Base-by-base conservation (phyloP, 129 eudicot species). In the Flaveria sonorensis region DNA sequence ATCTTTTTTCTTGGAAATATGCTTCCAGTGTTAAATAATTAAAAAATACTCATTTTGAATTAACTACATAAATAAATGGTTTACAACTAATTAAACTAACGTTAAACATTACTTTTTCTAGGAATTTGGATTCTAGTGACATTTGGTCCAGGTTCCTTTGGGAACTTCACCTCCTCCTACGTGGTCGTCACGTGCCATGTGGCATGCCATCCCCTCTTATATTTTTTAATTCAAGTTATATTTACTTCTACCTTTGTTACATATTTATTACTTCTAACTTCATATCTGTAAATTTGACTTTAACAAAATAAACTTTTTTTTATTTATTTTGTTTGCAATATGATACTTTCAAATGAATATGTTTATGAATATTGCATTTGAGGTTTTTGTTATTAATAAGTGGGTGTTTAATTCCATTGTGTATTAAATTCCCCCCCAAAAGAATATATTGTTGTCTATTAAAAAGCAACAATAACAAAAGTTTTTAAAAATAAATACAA, bases 101-200 rank as follows among this genome's bases (percentile, higher is more conserved):
- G 74, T 65, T 76, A 76, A 76, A 47, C 72, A 78, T 71, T 70
- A 71, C 72, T 71, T 79, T 79, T 48, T 61, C 52, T 78, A 7
- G 82, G 82, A 79, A 79, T 71, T 79, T 79, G 82, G 77, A 79
- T 51, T 79, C 55, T 79, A 71, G 48, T 79, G 77, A 48, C 82
- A 79, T 79, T 71, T 79, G 61, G 82, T 79, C 82, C 82, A 60
- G 82, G 82, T 60, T 79, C 77, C 64, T 76, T 79, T 61, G 82
- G 82, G 71, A 79, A 61, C 73, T 3, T 65, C 65, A 66, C 52
- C 61, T 76, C 81, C 66, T 76, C 74, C 66, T 76, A 76, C 82
- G 82, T 71, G 77, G 72, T 51, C 18, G 51, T 79, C 82, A 79
- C 82, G 82, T 79, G 82, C 82, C 82, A 61, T 76, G 74, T 65